Base-by-base conservation (phyloP, 2,329 filamentous ascomycete species). In the Colletotrichum eleusines region DNA sequence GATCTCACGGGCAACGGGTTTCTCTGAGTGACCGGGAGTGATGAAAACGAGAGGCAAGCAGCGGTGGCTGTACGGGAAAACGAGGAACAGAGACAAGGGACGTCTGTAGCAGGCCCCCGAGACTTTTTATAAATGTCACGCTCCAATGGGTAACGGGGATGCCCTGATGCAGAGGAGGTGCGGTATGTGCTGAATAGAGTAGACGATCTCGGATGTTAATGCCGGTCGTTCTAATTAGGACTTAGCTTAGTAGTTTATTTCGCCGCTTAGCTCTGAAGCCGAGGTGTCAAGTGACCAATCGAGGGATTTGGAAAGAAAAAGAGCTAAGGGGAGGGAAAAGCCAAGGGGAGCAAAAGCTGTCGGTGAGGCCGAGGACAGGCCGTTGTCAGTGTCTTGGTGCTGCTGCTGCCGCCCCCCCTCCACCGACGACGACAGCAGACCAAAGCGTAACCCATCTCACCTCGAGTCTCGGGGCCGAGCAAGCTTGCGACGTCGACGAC, bases 41-140 rank as follows among this genome's bases (percentile, higher is more conserved):
- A 35, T 35, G 40, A 31, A 35, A n/a, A 31, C 5, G 18, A 38
- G 58, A 48, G 48, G 58, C 58, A n/a, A 50, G 26, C 31, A 7
- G 23, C 42, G 58, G 42, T 50, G 31, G n/a, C 26, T 26, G 33
- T 48, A 50, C 14, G 18, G 14, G 51, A 35, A 35, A 23, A 20
- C 20, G 40, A 59, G 33, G 42, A 61, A 28, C 51, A 38, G 35
- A 54, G 51, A 31, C 31, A 54, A 35, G 58, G 58, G 58, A n/a
- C 20, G 40, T 48, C 16, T 48, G 58, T 20, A 26, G 38, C 26
- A 31, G 18, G 40, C 2, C 8, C 46, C 62, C 62, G 50, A 14
- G 66, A 69, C 63, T 66, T 69, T 66, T 65, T 69, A 46, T 69
- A 60, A 55, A 51, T 14, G 33, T 31, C 59, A 51, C 50, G 59